Evolutionary conservation across 495 filamentous ascomycete genomes (phyloP), one percentile per base, ranked within the genome.

Genomic region (Echria macrotheca): DNA sequence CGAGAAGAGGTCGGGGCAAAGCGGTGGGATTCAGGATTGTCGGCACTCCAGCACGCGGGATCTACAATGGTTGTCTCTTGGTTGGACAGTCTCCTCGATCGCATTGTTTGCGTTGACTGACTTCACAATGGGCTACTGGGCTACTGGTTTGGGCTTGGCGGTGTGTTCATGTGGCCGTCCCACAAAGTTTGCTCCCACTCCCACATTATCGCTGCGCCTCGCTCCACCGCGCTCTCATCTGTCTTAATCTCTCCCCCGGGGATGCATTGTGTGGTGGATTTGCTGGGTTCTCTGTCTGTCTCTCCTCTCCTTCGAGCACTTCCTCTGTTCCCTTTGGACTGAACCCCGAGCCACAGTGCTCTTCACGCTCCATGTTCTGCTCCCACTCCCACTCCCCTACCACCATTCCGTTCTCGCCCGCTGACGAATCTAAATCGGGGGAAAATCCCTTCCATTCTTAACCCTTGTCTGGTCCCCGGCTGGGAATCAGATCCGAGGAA

Each of bases 351-450:
- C 28, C 7, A 31, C 6, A 25, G 11, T 18, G 21, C 10, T 12
- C 21, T 31, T 12, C 28, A 31, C 7, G 7, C 12, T 31, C 7
- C 7, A 31, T 6, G 28, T 6, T 31, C 7, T 12, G 28, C 12
- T 31, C 28, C 6, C 28, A 12, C 28, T 12, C n/a, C n/a, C n/a
- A n/a, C 7, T 31, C 28, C 28, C 28, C 6, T 12, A 12, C 12
- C 28, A 43, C 39, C 22, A 17, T 24, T 21, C 42, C 41, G 41
- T 44, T 44, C 41, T 44, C 41, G 21, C 29, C 41, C 41, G 39
- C 39, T 42, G 41, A 44, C 41, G 23, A 31, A 44, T 28, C 41
- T 28, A 44, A 44, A 29, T 44, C 41, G 41, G 23, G 41, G 41
- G 23, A 31, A 44, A 44, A 44, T 44, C 41, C 28, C 28, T 31